Percentiles rank a stretch among this genome's conserved stretches.
These are phyloP conservation scores for Serendipita sp. DNA, from an alignment of 768 basidiomycete genomes.

Conservation along the genomic window DNA sequence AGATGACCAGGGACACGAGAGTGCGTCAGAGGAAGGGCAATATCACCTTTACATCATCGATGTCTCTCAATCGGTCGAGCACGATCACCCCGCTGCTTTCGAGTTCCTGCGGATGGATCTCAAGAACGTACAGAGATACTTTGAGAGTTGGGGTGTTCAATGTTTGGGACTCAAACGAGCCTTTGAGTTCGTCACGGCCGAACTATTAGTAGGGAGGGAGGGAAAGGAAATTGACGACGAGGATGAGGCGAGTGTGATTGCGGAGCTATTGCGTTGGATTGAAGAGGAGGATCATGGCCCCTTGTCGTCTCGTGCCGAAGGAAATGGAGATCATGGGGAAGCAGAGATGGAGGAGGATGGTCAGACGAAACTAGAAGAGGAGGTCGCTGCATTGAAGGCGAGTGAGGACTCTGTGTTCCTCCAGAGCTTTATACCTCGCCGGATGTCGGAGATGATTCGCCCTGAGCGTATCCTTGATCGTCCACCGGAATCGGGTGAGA, in stretches of 20 bases:
- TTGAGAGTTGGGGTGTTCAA: slow-evolving; percentile 53
- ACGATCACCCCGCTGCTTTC: slow-evolving; percentile 91
- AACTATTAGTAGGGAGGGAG: slow-evolving; percentile 12
- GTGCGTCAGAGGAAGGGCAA: slow-evolving; percentile 14
- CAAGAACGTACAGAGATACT: slow-evolving; percentile 87
- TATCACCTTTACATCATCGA: slow-evolving; percentile 82
- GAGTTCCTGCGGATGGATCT: slow-evolving; percentile 91
- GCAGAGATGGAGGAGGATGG: slow-evolving; percentile 11
- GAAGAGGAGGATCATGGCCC: slow-evolving; percentile 22
- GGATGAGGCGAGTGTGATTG: not conserved
- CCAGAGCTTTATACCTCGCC: slow-evolving; percentile 82
- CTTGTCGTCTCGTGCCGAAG: slow-evolving; percentile 7
- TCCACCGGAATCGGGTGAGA: slow-evolving; percentile 8
- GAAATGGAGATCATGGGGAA: not conserved
- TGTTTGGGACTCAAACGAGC: slow-evolving; percentile 66
- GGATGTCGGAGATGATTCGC: slow-evolving; percentile 83
- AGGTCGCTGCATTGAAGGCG: slow-evolving; percentile 18
- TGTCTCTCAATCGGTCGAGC: slow-evolving; percentile 96
- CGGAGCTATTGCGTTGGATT: slow-evolving; percentile 33
- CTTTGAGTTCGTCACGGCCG: slow-evolving; percentile 72
- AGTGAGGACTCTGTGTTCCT: slow-evolving; percentile 86
- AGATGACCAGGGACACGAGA: no score
- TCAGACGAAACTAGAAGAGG: slow-evolving; percentile 11
- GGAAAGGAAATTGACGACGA: slow-evolving; percentile 14
- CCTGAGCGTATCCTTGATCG: slow-evolving; percentile 83